Base-by-base conservation (phyloP, 1,139 yeast genomes). In the Suhomyces choctaworum region DNA sequence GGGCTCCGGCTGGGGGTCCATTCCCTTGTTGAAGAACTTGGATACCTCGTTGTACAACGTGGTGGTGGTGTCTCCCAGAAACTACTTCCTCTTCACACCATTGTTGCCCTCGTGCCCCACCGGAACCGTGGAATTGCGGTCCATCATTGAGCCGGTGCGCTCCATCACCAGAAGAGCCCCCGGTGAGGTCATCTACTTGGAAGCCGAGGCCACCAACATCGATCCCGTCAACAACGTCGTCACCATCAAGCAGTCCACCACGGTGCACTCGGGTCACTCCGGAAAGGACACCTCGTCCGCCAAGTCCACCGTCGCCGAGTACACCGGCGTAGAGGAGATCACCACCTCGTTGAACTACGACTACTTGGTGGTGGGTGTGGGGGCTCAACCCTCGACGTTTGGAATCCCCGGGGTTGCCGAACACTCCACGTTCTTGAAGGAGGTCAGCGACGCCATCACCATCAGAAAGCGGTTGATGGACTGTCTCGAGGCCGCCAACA, bases 1-100 rank as follows among this genome's bases (percentile, higher is more conserved):
- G 51, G 97, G 97, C 41, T 79, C 95, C 28, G 97, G 97, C 39
- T 90, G 97, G 97, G 97, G 95, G 39, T 78, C 95, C 11, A 80
- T 85, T 34, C 78, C 92, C 3, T 66, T 89, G 48, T 73, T 90
- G 62, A 89, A 88, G 68, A 78, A 82, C 58, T 73, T 90, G 60
- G 96, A 90, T 60, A 83, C 96, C 33, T 70, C 90, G 29, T 69
- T 82, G 58, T 90, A 89, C 67, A 87, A 90, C 58, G 96, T 90
- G 36, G 81, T 87, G 37, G 82, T 90, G 37, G 84, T 90, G 33
- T 87, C 96, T 23, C 97, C 97, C 44, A 80, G 97, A 69, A 89
- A 89, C 73, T 89, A 88, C 73, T 90, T 90, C 66, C 72, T 90
- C 54, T 90, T 89, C 74, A 89, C 97, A 31, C 97, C 97, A 8